phyloP scores from a whole-genome alignment of 2,329 filamentous ascomycete species.

The Fusarium aywerte region DNA sequence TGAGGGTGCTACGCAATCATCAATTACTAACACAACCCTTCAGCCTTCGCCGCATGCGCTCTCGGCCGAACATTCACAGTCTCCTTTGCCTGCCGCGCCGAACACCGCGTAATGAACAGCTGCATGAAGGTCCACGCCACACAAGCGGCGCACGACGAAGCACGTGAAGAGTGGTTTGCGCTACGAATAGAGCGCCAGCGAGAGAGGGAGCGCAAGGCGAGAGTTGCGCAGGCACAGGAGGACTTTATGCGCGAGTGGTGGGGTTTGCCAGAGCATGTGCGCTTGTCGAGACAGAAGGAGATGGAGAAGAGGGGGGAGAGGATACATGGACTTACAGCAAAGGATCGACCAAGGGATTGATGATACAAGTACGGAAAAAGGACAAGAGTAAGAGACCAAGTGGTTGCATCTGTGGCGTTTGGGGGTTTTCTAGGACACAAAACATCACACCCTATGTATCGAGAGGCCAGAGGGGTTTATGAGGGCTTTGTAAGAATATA shows the following conservation, averaged over 20 bases:
- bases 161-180: constrained; percentile 93
- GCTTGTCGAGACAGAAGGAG: constrained; percentile 61
- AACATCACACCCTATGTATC: constrained; percentile 38
- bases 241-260: constrained; percentile 75
- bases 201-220: constrained; percentile 72
- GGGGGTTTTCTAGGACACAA: constrained; percentile 15
- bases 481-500: constrained; percentile 33
- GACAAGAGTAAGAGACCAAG: too few species aligned
- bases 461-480: neutral
- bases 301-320: constrained; percentile 62
- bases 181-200: constrained; percentile 75
- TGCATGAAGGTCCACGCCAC: constrained; percentile 93
- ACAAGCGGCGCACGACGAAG: constrained; percentile 84
- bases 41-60: constrained; percentile 93
- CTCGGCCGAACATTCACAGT: constrained; percentile 86
- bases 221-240: constrained; percentile 70
- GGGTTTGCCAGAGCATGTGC: constrained; percentile 68
- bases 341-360: constrained; percentile 39
- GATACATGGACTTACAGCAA: constrained; percentile 63
- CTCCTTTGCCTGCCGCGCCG: constrained; percentile 83
- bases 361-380: constrained; percentile 11
- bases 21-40: neutral
- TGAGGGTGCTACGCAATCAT: constrained; percentile 1
- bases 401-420: constrained; percentile 43
- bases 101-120: constrained; percentile 87